phyloP scores from a whole-genome alignment of 306 rosid genomes.

The Biancaea sappan region DNA sequence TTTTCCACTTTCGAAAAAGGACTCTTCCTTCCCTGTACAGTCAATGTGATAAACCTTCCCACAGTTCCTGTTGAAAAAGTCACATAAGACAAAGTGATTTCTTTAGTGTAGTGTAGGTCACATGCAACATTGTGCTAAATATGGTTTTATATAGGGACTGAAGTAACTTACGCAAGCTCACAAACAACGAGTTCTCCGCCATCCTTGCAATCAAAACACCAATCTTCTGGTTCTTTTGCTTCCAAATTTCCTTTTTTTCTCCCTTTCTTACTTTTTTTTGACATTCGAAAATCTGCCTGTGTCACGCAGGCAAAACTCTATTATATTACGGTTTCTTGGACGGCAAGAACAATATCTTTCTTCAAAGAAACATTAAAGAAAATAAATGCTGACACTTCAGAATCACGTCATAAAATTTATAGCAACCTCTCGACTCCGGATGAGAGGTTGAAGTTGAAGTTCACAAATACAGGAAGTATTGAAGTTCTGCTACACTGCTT shows the following conservation, averaged over 20 bases:
- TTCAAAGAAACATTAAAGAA: not conserved
- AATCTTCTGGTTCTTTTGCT: constrained; percentile 28
- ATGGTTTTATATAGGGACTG: not conserved
- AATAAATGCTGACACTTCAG: too few species aligned
- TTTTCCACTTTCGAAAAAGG: not conserved
- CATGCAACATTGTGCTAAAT: not conserved
- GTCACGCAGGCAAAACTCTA: not conserved
- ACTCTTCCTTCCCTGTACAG: constrained; percentile 47
- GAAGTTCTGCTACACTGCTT: too few species aligned
- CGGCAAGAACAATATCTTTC: not conserved
- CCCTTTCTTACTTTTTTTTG: not conserved
- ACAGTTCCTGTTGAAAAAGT: constrained; percentile 52
- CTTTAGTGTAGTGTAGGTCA: not conserved
- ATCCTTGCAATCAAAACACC: constrained; percentile 54
- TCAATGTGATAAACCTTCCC: constrained; percentile 62
- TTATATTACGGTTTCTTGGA: not conserved
- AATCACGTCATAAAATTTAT: not conserved
- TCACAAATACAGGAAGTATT: too few species aligned
- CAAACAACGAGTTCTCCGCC: constrained; percentile 50
- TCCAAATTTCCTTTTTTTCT: not conserved
- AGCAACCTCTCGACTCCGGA: not conserved
- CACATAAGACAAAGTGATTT: not conserved
- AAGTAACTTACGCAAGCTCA: constrained; percentile 33
- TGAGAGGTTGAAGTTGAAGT: not conserved
- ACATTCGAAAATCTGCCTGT: not conserved